Evolutionary conservation across 768 basidiomycete species (phyloP), one percentile per base, ranked within the genome.

Genomic region (Leccinum variicolor): DNA sequence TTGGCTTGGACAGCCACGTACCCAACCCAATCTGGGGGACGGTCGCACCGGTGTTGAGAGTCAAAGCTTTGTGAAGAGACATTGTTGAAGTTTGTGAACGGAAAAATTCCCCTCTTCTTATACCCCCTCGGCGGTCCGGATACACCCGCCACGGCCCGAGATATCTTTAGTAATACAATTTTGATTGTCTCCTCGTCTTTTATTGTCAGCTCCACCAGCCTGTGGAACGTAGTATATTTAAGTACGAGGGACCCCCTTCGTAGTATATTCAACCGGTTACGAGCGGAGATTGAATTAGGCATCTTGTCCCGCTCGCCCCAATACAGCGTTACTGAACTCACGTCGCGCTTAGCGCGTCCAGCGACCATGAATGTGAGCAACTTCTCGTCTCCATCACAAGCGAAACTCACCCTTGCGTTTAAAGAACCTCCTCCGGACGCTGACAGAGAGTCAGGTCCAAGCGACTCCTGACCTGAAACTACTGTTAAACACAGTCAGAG

Each of bases 391-490:
- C 46, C 0, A 14, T 9, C 0, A 14, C 4, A 29, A 47, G 2
- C 45, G 31, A 25, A 51, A 45, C 63, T 58, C 34, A 62, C 56
- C 51, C 43, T 3, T 33, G 34, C 6, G 26, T 10, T 0, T 4
- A 41, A 58, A 96, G 94, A 93, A 96, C 76, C 88, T 97, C 72
- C 82, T 96, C 50, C 83, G 89, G 77, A 91, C 90, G 53, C 83
- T 97, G 69, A 89, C 92, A 43, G 84, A 85, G 71, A 86, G 86
- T 71, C 85, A 85, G 63, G 79, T 85, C 67, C 86, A 84, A 73
- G 74, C 83, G 59, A 74, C 76, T 52, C 77, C 81, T 56, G 91
- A 94, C 76, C 85, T 97, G 64, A 87, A 85, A 70, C 80, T 89
- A 61, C 81, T 97, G 48, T 77, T 97, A 63, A 85, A 83, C 62